phyloP scores from a whole-genome alignment of 345 rosid genomes.

The Nephelium lappaceum region DNA sequence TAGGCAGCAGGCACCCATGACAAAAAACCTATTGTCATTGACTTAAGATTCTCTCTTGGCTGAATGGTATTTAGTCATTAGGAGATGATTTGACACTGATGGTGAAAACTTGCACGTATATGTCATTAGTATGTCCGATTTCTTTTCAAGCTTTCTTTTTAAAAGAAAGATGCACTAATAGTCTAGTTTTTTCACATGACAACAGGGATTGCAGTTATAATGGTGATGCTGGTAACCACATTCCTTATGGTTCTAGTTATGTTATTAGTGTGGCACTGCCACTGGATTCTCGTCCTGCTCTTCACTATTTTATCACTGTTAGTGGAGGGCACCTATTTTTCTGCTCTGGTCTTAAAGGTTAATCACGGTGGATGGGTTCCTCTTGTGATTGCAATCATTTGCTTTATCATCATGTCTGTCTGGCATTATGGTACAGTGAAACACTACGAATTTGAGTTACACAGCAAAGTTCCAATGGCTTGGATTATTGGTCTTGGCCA shows the following conservation, averaged over 20 bases:
- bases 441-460: slow-evolving; percentile 36
- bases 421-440: slow-evolving; percentile 41
- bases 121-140: not conserved
- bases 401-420: slow-evolving; percentile 30
- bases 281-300: slow-evolving; percentile 35
- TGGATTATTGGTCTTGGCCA: slow-evolving; percentile 42
- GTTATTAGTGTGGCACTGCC: slow-evolving; percentile 41
- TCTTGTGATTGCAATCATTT: slow-evolving; percentile 27
- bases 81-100: too few relatives aligned
- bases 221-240: slow-evolving; percentile 41
- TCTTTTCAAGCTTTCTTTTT: not conserved
- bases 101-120: too few relatives aligned
- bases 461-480: slow-evolving; percentile 34
- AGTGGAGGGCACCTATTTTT: slow-evolving; percentile 41
- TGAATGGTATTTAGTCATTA: too few relatives aligned
- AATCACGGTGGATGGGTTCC: slow-evolving; percentile 46
- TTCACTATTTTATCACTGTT: slow-evolving; percentile 25
- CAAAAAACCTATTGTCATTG: not conserved
- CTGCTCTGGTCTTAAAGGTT: slow-evolving; percentile 36
- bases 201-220: slow-evolving; percentile 34
- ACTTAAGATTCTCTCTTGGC: not conserved
- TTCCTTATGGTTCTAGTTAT: slow-evolving; percentile 34
- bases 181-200: not conserved
- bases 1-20: too few relatives aligned
- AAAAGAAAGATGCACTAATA: not conserved